Evolutionary conservation across 1,284 basidiomycete genomes (phyloP).

Genomic region (Apiotrichum siamense): DNA sequence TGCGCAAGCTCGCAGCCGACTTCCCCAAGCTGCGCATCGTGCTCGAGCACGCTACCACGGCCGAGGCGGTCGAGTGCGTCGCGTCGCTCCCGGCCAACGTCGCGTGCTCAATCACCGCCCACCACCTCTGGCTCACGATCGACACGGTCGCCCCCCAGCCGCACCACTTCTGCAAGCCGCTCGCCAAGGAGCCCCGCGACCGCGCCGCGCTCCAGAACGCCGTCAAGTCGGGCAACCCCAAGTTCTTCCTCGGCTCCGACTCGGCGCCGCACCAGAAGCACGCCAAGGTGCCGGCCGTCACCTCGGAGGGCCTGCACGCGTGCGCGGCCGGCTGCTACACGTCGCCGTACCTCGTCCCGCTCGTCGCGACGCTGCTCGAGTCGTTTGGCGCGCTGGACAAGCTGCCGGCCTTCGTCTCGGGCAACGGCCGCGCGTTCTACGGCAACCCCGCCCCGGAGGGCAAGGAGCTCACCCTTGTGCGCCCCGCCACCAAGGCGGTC

Average conservation of each 20-base stretch:
- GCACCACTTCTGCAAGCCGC: conserved; percentile 96
- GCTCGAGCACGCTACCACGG: conserved; percentile 97
- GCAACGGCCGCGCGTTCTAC: conserved; percentile 75
- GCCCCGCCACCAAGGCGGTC: conserved; percentile 37
- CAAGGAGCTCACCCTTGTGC: conserved; percentile 46
- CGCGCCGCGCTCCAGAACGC: conserved; percentile 75
- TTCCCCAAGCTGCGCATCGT: conserved; percentile 96
- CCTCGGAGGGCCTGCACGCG: conserved; percentile 48
- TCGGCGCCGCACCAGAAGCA: conserved; percentile 84
- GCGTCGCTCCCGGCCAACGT: conserved; percentile 80
- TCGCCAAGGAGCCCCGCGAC: conserved; percentile 94
- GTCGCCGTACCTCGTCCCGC: conserved; percentile 78
- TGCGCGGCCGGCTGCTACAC: conserved; percentile 95
- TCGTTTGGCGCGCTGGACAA: conserved; percentile 75
- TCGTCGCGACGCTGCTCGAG: conserved; percentile 72
- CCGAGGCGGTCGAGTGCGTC: conserved; percentile 87
- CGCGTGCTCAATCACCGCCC: conserved; percentile 93
- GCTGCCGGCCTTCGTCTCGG: conserved; percentile 70
- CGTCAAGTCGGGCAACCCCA: conserved; percentile 77
- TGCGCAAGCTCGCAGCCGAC: conserved; percentile 69
- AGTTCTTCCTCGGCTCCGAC: conserved; percentile 97
- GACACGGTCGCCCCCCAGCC: conserved; percentile 97
- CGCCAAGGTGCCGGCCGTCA: conserved; percentile 61
- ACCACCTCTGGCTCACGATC: conserved; percentile 89
- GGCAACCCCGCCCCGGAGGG: conserved; percentile 46